A percentile compares a stretch with the other conserved stretches of the same genome.
Evolutionary conservation across 306 rosid species (phyloP).

Genomic region (Boehmeria nivea): DNA sequence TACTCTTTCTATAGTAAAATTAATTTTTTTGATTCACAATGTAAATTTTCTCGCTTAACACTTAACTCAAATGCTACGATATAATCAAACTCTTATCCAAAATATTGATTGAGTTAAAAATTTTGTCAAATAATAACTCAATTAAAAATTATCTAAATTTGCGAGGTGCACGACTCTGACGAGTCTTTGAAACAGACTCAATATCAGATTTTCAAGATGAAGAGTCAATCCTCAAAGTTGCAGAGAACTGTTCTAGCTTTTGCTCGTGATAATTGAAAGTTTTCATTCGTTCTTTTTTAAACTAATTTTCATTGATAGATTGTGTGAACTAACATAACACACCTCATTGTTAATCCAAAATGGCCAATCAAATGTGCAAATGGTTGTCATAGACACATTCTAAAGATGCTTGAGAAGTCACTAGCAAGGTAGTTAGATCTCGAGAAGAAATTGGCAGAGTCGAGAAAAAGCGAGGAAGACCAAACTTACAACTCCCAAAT

Average conservation of each 20-base stretch:
- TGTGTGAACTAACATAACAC: slow-evolving; percentile 24
- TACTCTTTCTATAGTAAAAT: too few species aligned
- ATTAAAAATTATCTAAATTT: too few species aligned
- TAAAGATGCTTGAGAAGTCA: slow-evolving; percentile 84
- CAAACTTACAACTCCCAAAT: too few species aligned
- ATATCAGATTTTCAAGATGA: slow-evolving; percentile 61
- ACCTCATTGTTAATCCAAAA: slow-evolving; percentile 30
- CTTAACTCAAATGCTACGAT: too few species aligned
- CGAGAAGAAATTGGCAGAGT: slow-evolving; percentile 71
- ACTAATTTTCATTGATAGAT: slow-evolving; percentile 4
- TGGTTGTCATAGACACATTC: slow-evolving; percentile 64
- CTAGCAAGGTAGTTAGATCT: slow-evolving; percentile 87
- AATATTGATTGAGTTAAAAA: too few species aligned
- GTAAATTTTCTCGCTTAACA: too few species aligned
- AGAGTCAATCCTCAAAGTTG: slow-evolving; percentile 67
- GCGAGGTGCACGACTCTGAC: slow-evolving; percentile 64
- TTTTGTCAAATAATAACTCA: too few species aligned
- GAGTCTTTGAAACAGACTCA: slow-evolving; percentile 63
- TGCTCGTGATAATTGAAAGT: slow-evolving; percentile 46
- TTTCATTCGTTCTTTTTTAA: slow-evolving; percentile 13
- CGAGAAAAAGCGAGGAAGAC: slow-evolving; percentile 64
- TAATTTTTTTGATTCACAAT: too few species aligned
- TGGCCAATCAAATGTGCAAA: slow-evolving; percentile 44
- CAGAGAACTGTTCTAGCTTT: slow-evolving; percentile 57
- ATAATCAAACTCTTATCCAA: too few species aligned